phyloP scores from a whole-genome alignment of 1,284 basidiomycete species.

The Butyriboletus regius region DNA sequence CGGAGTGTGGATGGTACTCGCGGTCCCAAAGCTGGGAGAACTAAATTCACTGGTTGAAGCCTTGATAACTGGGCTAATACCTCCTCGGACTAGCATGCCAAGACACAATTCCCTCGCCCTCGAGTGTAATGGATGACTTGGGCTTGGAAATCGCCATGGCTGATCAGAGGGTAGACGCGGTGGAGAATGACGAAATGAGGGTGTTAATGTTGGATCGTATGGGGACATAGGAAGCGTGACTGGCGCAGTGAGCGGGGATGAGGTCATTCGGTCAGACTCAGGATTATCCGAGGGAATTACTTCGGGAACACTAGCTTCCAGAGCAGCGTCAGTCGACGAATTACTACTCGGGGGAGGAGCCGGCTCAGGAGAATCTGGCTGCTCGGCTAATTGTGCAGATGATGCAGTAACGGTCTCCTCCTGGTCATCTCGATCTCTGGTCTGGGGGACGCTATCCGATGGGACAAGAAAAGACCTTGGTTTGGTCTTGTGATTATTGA shows the following conservation, averaged over 20 bases:
- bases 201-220: slow-evolving; percentile 63
- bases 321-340: not conserved
- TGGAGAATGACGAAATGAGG: slow-evolving; percentile 67
- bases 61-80: slow-evolving; percentile 38
- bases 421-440: slow-evolving; percentile 10
- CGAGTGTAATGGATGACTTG: slow-evolving; percentile 61
- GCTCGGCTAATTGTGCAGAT: slow-evolving; percentile 14
- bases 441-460: slow-evolving; percentile 11
- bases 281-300: not conserved
- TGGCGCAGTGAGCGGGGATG: slow-evolving; percentile 17
- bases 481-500: slow-evolving; percentile 16
- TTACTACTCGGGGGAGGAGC: slow-evolving; percentile 8
- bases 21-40: slow-evolving; percentile 27
- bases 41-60: slow-evolving; percentile 23
- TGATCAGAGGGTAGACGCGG: slow-evolving; percentile 62
- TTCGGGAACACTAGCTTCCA: slow-evolving; percentile 4
- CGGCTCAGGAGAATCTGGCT: slow-evolving; percentile 12
- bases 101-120: slow-evolving; percentile 56
- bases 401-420: slow-evolving; percentile 4
- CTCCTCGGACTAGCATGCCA: slow-evolving; percentile 47
- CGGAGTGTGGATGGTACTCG: slow-evolving; percentile 29
- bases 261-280: slow-evolving; percentile 8
- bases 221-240: slow-evolving; percentile 53
- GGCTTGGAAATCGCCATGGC: slow-evolving; percentile 68
- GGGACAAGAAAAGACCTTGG: slow-evolving; percentile 20